Percentiles rank a stretch among this genome's conserved stretches.
Evolutionary conservation across 2,329 filamentous ascomycete genomes (phyloP).

Genomic region (Fusarium nelsonii): DNA sequence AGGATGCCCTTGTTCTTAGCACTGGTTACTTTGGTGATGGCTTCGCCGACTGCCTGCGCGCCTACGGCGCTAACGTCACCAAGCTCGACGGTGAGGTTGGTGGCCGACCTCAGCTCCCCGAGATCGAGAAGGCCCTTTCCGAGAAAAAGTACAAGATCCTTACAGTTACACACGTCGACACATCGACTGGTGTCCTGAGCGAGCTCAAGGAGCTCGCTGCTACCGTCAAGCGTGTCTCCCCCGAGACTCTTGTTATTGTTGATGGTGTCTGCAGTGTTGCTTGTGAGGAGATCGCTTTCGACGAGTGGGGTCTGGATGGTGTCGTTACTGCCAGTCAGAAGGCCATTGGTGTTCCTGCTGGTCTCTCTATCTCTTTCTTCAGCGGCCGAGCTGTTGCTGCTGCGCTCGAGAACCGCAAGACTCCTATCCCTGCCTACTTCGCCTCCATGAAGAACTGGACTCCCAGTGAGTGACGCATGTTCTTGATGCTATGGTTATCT

Average conservation of each 20-base stretch:
- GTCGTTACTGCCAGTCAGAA: constrained; percentile 97
- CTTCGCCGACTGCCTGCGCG: constrained; percentile 90
- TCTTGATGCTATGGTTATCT: background rate
- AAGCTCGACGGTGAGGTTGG: constrained; percentile 92
- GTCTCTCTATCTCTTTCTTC: constrained; percentile 93
- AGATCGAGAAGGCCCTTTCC: constrained; percentile 89
- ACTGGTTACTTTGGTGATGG: constrained; percentile 98
- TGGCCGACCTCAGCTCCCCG: constrained; percentile 84
- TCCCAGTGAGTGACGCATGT: constrained; percentile 71
- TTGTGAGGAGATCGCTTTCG: constrained; percentile 94
- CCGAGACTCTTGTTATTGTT: constrained; percentile 90
- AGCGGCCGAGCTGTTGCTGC: constrained; percentile 87
- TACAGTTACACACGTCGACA: constrained; percentile 97
- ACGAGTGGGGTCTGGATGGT: constrained; percentile 92
- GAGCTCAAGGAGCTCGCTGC: constrained; percentile 88
- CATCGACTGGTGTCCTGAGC: constrained; percentile 93
- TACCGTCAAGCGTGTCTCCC: constrained; percentile 86
- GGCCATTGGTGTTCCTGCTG: constrained; percentile 94
- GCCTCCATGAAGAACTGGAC: constrained; percentile 98
- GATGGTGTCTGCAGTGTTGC: constrained; percentile 98
- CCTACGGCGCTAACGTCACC: constrained; percentile 90
- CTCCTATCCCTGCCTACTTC: constrained; percentile 88
- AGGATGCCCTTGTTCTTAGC: constrained; percentile 92
- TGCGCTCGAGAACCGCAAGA: constrained; percentile 80
- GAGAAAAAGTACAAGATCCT: constrained; percentile 94